Percentiles rank a stretch among this genome's conserved stretches.
Conservation (phyloP, 495 filamentous ascomycete species). For the Pyrenula massariospora region DNA sequence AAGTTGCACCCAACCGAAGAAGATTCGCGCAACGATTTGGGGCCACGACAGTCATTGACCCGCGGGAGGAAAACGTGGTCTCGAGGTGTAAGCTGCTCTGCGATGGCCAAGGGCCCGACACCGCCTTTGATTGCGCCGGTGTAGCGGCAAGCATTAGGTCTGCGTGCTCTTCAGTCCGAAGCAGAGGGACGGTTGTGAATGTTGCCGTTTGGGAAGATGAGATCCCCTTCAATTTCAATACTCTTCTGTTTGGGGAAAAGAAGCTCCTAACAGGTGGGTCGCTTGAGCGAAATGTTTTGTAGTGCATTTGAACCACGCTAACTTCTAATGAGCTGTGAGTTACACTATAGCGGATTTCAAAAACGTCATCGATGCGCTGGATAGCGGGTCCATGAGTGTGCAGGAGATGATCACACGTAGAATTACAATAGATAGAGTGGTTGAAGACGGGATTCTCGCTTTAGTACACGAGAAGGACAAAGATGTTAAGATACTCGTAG, state of each 20-base stretch:
- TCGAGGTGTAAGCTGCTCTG: slow-evolving; percentile 31
- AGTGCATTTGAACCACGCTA: slow-evolving; percentile 32
- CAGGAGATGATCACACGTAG: slow-evolving; percentile 46
- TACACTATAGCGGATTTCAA: background rate
- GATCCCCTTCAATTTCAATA: slow-evolving; percentile 34
- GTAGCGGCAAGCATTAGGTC: slow-evolving; percentile 38
- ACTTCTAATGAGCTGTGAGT: slow-evolving; percentile 3
- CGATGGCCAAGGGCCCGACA: slow-evolving; percentile 35
- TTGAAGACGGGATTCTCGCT: slow-evolving; percentile 43
- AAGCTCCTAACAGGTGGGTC: slow-evolving; percentile 37
- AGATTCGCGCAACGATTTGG: slow-evolving; percentile 38
- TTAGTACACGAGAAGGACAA: slow-evolving; percentile 44
- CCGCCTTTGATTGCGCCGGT: slow-evolving; percentile 48
- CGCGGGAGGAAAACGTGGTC: slow-evolving; percentile 37
- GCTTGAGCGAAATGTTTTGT: slow-evolving; percentile 42
- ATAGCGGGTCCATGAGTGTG: slow-evolving; percentile 34
- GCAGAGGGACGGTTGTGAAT: slow-evolving; percentile 46
- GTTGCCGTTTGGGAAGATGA: slow-evolving; percentile 50
- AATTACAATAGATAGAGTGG: slow-evolving; percentile 40
- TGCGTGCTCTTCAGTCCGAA: slow-evolving; percentile 34
- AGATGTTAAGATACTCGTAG: slow-evolving; percentile 13
- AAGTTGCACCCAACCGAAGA: slow-evolving; percentile 35
- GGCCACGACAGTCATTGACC: slow-evolving; percentile 43
- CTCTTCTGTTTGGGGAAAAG: slow-evolving; percentile 31
- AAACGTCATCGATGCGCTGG: slow-evolving; percentile 3